Evolutionary conservation across 176 grass and related monocot genomes (phyloP), one percentile per base, ranked within the genome.

Genomic region (Paspalum notatum): DNA sequence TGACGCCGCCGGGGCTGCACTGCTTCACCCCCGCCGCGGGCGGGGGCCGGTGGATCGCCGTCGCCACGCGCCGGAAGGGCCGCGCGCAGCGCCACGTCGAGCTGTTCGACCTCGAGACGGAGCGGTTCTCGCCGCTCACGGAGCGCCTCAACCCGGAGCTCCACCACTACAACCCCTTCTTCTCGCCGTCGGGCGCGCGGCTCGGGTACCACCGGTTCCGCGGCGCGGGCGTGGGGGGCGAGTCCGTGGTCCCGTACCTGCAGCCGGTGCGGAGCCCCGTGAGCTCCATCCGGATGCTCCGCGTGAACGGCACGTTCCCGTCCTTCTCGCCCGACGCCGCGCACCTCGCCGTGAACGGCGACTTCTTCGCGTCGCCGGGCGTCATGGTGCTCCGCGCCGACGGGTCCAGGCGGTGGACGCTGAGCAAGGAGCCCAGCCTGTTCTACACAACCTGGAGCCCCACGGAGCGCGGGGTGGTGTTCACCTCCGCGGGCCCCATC

Each of bases 171-270:
- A 98, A 94, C 75, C 95, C 95, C 2, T 98, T 98, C 78, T 94
- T 98, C 83, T 94, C 95, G 7, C 58, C 41, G 1, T 83, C 85
- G 1, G 91, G 90, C 64, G 37, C 0, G 2, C 84, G 77, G 24
- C 68, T 98, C 64, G 95, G 92, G 2, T 98, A 93, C 88, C 95
- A 98, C 90, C 92, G 92, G 8, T 98, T 98, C 90, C 92, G 95
- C 39, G 92, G 92, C n/a, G 84, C 72, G 18, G 80, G 78, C 0
- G 72, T 81, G 3, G 18, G 21, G 1, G 92, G 92, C 0, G 88
- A 98, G 25, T 53, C 77, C 14, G 24, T 76, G 50, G 67, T 91
- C n/a, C 92, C 90, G 1, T 75, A 93, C 83, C 88, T 91, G 72
- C 90, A 91, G 20, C 85, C 83, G 12, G 92, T 92, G 82, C 72